phyloP scores from a whole-genome alignment of 495 filamentous ascomycete genomes.

The Penicillium samsonianum region DNA sequence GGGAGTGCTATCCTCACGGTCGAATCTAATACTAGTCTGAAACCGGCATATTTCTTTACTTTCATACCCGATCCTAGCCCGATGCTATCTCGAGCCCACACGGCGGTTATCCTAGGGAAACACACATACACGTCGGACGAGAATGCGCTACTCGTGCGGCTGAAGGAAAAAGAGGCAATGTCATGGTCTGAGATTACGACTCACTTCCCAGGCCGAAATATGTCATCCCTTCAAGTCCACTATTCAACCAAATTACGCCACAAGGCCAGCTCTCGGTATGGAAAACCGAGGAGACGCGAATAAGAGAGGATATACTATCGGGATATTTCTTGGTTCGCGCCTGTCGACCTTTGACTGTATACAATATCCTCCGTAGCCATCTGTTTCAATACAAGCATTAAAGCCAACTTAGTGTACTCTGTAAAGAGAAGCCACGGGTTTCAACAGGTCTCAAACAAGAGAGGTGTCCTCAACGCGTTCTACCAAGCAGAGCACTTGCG shows the following conservation, averaged over 20 bases:
- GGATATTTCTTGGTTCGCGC: constrained; percentile 12
- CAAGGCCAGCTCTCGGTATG: constrained; percentile 16
- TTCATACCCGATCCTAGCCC: constrained; percentile 21
- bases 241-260: constrained; percentile 22
- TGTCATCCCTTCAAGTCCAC: constrained; percentile 16
- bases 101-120: constrained; percentile 12
- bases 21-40: constrained; percentile 12
- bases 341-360: constrained; percentile 13
- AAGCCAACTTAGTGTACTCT: constrained; percentile 9
- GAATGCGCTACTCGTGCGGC: constrained; percentile 18
- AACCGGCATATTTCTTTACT: constrained; percentile 20
- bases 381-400: constrained; percentile 12
- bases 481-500: no score
- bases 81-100: constrained; percentile 7
- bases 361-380: constrained; percentile 12
- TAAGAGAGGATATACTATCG: constrained; percentile 7
- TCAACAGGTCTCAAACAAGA: no score
- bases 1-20: constrained; percentile 16
- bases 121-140: constrained; percentile 15
- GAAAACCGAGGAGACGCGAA: constrained; percentile 9
- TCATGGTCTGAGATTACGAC: constrained; percentile 14
- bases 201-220: constrained; percentile 17
- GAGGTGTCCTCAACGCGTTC: no score
- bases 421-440: no score
- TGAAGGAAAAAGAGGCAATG: constrained; percentile 20